Conservation (phyloP, 2,329 filamentous ascomycete species). For the Pseudomassariella vexata region DNA sequence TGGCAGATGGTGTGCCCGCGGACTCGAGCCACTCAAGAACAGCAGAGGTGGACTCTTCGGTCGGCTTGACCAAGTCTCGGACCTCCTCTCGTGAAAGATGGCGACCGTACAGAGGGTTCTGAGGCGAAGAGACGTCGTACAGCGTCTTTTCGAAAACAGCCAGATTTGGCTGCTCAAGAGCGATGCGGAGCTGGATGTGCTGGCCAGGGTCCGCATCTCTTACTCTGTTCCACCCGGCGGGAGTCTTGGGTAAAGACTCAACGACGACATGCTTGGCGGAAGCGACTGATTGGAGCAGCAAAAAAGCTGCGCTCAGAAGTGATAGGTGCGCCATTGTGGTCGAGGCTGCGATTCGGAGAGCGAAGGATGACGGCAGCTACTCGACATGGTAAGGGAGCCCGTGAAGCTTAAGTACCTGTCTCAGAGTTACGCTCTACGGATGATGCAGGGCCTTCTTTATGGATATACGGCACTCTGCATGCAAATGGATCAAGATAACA, state of each 20-base stretch:
- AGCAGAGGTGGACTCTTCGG: slow-evolving; percentile 35
- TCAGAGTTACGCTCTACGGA: too few relatives aligned
- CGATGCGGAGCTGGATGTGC: slow-evolving; percentile 40
- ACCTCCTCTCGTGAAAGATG: slow-evolving; percentile 58
- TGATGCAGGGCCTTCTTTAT: too few relatives aligned
- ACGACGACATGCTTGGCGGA: slow-evolving; percentile 22
- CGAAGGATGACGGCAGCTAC: too few relatives aligned
- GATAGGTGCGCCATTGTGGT: not conserved
- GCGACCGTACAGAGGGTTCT: slow-evolving; percentile 51
- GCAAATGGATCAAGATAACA: too few relatives aligned
- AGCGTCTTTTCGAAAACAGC: slow-evolving; percentile 51
- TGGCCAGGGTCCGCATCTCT: slow-evolving; percentile 29
- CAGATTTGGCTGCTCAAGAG: slow-evolving; percentile 41
- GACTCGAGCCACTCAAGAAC: slow-evolving; percentile 51
- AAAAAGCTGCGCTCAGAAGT: slow-evolving; percentile 1
- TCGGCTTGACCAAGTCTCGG: slow-evolving; percentile 19
- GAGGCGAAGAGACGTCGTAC: slow-evolving; percentile 56
- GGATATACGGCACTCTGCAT: too few relatives aligned
- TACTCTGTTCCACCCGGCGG: slow-evolving; percentile 30
- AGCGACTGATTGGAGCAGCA: slow-evolving; percentile 1
- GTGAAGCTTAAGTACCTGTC: too few relatives aligned
- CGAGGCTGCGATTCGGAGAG: too few relatives aligned
- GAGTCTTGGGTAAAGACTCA: slow-evolving; percentile 28
- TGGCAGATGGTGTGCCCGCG: slow-evolving; percentile 43
- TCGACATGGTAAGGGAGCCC: too few relatives aligned